Conservation (phyloP, 2,329 filamentous ascomycete genomes). For the Xylariomycetidae sp. region DNA sequence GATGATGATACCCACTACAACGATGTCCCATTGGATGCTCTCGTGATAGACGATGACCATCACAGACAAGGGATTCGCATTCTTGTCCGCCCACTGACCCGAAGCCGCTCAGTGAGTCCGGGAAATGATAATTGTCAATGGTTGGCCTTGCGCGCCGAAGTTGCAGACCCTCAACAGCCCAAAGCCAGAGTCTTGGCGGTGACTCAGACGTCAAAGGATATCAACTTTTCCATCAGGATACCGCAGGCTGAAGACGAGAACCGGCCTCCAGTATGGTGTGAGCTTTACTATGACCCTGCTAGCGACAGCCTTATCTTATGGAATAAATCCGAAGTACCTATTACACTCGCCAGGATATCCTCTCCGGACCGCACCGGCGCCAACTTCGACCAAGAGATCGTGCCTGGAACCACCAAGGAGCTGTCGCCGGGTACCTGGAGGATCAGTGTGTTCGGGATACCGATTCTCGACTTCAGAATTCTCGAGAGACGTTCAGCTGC, state of each 20-base stretch:
- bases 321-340: slow-evolving; percentile 51
- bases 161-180: slow-evolving; percentile 45
- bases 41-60: slow-evolving; percentile 47
- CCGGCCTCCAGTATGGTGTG: slow-evolving; percentile 52
- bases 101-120: slow-evolving; percentile 50
- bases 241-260: slow-evolving; percentile 39
- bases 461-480: slow-evolving; percentile 54
- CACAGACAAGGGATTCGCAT: slow-evolving; percentile 54
- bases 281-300: slow-evolving; percentile 55
- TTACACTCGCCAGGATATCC: slow-evolving; percentile 43
- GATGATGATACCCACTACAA: slow-evolving; percentile 31
- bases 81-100: slow-evolving; percentile 50
- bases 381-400: slow-evolving; percentile 39
- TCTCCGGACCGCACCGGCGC: slow-evolving; percentile 34
- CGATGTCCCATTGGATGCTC: slow-evolving; percentile 49
- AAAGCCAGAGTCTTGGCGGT: slow-evolving; percentile 55
- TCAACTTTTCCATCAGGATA: slow-evolving; percentile 56
- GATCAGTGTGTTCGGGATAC: slow-evolving; percentile 44
- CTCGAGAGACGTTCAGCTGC: slow-evolving; percentile 48
- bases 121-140: slow-evolving; percentile 53
- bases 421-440: slow-evolving; percentile 54
- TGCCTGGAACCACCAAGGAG: slow-evolving; percentile 40
- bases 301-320: slow-evolving; percentile 55
- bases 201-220: slow-evolving; percentile 55
- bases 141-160: slow-evolving; percentile 51